phyloP scores from a whole-genome alignment of 1,284 basidiomycete genomes.

The Ganoderma leucocontextum region DNA sequence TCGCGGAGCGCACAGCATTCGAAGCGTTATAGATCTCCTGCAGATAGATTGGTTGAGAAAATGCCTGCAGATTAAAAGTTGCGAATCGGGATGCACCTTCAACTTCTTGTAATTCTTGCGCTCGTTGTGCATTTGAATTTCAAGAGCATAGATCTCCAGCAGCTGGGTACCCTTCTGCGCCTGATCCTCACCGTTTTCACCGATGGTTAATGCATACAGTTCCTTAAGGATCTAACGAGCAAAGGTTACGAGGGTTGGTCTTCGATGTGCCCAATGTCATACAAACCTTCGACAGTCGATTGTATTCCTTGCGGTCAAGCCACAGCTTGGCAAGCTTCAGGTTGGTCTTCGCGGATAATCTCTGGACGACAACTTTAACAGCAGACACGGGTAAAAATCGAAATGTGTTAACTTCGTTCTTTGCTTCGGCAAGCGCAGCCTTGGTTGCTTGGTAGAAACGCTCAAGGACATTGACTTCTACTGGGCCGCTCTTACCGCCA shows the following conservation, averaged over 20 bases:
- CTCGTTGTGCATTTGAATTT: slow-evolving; percentile 99
- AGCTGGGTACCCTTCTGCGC: slow-evolving; percentile 91
- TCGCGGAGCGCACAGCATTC: slow-evolving; percentile 92
- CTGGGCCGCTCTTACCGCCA: slow-evolving; percentile 83
- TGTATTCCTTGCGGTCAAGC: slow-evolving; percentile 94
- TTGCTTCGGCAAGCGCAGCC: slow-evolving; percentile 88
- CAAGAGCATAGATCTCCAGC: slow-evolving; percentile 97
- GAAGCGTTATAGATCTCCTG: slow-evolving; percentile 98
- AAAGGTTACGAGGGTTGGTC: background rate
- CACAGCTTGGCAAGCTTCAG: slow-evolving; percentile 97
- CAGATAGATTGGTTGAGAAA: slow-evolving; percentile 1
- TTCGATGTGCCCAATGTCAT: too few relatives aligned
- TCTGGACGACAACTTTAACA: slow-evolving; percentile 53
- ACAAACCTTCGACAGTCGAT: slow-evolving; percentile 77
- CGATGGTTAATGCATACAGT: slow-evolving; percentile 71
- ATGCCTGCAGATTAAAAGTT: slow-evolving; percentile 14
- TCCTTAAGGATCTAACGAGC: slow-evolving; percentile 71
- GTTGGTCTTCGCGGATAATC: slow-evolving; percentile 95
- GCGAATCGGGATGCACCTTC: slow-evolving; percentile 61
- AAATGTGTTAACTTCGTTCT: slow-evolving; percentile 84
- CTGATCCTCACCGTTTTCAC: slow-evolving; percentile 81
- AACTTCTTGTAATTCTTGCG: slow-evolving; percentile 95
- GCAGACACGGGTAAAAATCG: background rate
- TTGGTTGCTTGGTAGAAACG: slow-evolving; percentile 96
- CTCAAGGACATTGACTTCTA: slow-evolving; percentile 91